Conservation (phyloP, 495 filamentous ascomycete genomes). For the Elasticomyces elasticus region DNA sequence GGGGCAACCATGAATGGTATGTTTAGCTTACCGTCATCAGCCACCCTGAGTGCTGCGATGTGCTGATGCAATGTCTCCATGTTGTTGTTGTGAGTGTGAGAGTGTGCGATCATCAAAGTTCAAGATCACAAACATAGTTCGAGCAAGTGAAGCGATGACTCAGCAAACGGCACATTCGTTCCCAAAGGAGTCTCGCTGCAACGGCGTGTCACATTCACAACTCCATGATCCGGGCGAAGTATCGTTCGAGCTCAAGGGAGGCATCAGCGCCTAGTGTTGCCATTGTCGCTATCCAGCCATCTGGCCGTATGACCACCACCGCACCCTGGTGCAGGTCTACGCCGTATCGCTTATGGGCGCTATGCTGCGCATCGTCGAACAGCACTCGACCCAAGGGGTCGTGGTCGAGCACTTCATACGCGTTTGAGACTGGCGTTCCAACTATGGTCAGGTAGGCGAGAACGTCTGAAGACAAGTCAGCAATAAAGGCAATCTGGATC, state of each 20-base stretch:
- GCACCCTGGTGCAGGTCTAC: constrained; percentile 28
- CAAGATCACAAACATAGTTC: no score
- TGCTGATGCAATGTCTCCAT: no score
- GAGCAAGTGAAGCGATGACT: no score
- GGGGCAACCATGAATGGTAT: no score
- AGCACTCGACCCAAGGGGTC: constrained; percentile 32
- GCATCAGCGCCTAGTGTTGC: constrained; percentile 14
- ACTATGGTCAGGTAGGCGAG: constrained; percentile 27
- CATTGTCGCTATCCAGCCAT: constrained; percentile 38
- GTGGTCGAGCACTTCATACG: constrained; percentile 33
- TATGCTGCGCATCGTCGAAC: constrained; percentile 29
- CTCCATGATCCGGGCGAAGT: constrained; percentile 25
- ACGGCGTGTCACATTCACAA: neutral
- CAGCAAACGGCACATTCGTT: no score
- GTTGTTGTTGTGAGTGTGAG: no score
- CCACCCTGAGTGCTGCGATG: no score
- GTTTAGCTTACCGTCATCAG: no score
- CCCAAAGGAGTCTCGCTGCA: no score
- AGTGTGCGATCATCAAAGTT: no score
- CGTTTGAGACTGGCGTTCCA: constrained; percentile 26
- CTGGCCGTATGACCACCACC: constrained; percentile 36
- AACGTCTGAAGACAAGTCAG: neutral
- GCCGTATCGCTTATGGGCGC: constrained; percentile 33
- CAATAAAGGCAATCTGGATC: neutral
- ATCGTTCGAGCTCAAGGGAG: constrained; percentile 26